Evolutionary conservation across 2,329 filamentous ascomycete genomes (phyloP), one percentile per base, ranked within the genome.

Genomic region (Aspergillus ochraceoroseus): DNA sequence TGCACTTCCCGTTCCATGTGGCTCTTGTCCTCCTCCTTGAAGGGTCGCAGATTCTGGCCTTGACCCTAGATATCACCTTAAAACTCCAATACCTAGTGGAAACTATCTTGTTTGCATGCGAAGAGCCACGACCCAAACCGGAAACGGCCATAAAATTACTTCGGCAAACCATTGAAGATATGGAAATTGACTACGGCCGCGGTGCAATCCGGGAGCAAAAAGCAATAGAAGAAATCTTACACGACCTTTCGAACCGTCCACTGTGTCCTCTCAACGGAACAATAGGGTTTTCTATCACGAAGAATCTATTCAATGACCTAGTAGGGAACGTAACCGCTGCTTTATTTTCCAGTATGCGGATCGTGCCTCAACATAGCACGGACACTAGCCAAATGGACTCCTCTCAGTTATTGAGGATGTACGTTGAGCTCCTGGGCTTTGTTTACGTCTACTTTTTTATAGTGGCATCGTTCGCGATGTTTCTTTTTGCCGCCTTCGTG

Each of bases 1-100:
- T 67, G 19, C 80, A 83, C 60, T 76, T 82, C 44, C 79, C 79
- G 0, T 77, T 83, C 51, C 79, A 84, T 48, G 69, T 82, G 2
- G 66, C 75, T 4, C 71, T 84, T 20, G 73, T 81, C 9, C 71
- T 83, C 5, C 72, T 82, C n/a, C 73, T 81, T 30, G 79, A 82
- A 52, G 80, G 77, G 26, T 77, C 77, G 5, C 77, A 82, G 48
- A 73, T 82, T 32, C 62, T 73, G 8, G 63, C 72, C 2, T 61
- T 73, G 25, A 69, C 71, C 5, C 56, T 71, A 14, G 70, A 71
- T 41, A 59, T 66, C 13, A 59, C 62, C 0, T 44, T 68, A 32
- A 72, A 69, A 41, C 56, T 65, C 34, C 52, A 51, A 14, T 67
- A 71, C 41, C 55, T 70, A 29, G 54, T 58, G 7, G 52, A 65